phyloP scores from a whole-genome alignment of 495 filamentous ascomycete species.

The Podospora fimiseda region DNA sequence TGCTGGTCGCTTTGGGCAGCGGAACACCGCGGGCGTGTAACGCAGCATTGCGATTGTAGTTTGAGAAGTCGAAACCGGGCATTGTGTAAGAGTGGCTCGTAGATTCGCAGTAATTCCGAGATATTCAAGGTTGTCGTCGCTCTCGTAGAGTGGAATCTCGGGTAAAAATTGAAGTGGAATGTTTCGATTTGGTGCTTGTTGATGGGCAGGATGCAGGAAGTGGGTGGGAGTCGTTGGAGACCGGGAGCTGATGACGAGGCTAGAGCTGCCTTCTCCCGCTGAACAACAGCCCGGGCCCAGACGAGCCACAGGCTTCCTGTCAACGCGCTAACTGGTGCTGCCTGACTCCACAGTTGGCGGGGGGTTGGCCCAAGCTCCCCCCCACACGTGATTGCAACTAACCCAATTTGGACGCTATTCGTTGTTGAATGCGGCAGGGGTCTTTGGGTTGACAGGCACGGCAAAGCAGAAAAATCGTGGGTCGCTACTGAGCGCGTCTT shows the following conservation, averaged over 20 bases:
- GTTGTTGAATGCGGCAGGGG: background rate
- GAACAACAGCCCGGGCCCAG: slow-evolving; percentile 6
- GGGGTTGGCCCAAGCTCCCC: slow-evolving; percentile 27
- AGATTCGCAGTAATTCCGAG: background rate
- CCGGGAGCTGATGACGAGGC: slow-evolving; percentile 36
- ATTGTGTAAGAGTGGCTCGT: slow-evolving; percentile 44
- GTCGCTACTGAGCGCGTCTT: slow-evolving; percentile 13
- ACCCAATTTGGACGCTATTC: slow-evolving; percentile 11
- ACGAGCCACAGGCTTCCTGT: slow-evolving; percentile 10
- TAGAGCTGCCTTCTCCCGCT: slow-evolving; percentile 28
- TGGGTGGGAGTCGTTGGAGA: slow-evolving; percentile 11
- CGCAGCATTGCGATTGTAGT: slow-evolving; percentile 96
- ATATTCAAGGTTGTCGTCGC: background rate
- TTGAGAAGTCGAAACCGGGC: slow-evolving; percentile 99
- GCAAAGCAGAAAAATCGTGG: slow-evolving; percentile 25
- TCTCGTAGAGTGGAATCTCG: too few species aligned
- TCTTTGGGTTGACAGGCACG: slow-evolving; percentile 11
- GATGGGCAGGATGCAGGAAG: slow-evolving; percentile 3
- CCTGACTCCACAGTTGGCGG: slow-evolving; percentile 14
- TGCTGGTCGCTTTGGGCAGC: slow-evolving; percentile 94
- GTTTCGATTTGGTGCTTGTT: background rate
- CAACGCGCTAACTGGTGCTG: slow-evolving; percentile 18
- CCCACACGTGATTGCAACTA: slow-evolving; percentile 20
- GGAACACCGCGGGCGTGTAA: slow-evolving; percentile 90
- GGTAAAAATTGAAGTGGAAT: background rate